Conservation (phyloP, 805 yeast species). For the Zygotorulaspora florentina region DNA sequence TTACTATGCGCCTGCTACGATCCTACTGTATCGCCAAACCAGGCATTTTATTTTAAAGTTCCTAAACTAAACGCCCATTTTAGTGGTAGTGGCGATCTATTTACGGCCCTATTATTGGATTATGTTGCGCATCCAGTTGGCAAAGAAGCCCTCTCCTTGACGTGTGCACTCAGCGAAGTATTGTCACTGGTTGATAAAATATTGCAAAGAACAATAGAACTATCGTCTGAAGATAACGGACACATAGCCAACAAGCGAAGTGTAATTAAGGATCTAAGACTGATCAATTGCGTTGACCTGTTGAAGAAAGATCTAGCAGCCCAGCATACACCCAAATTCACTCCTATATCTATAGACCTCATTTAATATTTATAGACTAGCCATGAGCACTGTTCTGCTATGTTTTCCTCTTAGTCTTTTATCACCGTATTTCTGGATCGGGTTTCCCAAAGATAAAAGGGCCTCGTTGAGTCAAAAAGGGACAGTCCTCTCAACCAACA, state of each 20-base stretch:
- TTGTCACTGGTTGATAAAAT: constrained; percentile 41
- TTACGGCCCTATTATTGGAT: constrained; percentile 58
- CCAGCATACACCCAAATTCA: background rate
- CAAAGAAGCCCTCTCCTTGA: constrained; percentile 8
- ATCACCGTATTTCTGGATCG: background rate
- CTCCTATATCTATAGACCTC: background rate
- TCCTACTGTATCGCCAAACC: constrained; percentile 35
- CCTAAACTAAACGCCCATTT: constrained; percentile 54
- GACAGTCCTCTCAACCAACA: no score
- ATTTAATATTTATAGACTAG: background rate
- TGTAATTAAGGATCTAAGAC: constrained; percentile 41
- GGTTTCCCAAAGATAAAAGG: background rate
- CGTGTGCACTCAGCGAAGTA: constrained; percentile 39
- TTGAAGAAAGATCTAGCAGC: constrained; percentile 11
- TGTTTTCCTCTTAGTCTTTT: background rate
- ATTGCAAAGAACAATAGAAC: constrained; percentile 38
- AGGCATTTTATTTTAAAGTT: constrained; percentile 38
- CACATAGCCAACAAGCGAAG: background rate
- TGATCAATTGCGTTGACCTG: constrained; percentile 42
- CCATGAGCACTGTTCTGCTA: no score
- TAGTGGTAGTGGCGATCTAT: constrained; percentile 73
- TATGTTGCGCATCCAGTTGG: constrained; percentile 3
- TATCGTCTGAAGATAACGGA: constrained; percentile 3
- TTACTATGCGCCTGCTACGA: constrained; percentile 21
- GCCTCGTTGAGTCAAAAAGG: no score